Conservation (phyloP, 2,329 filamentous ascomycete genomes). For the Neopestalotiopsis clavispora region DNA sequence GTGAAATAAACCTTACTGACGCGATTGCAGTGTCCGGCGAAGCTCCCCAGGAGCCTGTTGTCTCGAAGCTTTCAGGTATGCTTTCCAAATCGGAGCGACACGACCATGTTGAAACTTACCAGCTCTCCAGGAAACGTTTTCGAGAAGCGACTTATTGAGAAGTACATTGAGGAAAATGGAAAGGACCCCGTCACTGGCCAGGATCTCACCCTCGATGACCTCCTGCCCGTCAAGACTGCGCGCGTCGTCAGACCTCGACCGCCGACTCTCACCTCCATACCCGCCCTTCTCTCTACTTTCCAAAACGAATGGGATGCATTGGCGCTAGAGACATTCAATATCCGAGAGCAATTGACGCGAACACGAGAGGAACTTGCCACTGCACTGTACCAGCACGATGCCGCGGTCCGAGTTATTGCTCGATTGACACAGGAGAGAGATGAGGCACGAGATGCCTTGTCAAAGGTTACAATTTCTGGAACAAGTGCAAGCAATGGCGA, state of each 20-base stretch:
- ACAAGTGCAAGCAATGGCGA: constrained; percentile 71
- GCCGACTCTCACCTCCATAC: constrained; percentile 93
- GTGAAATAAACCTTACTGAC: constrained; percentile 21
- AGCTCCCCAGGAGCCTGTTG: constrained; percentile 91
- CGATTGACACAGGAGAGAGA: constrained; percentile 89
- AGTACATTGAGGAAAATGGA: constrained; percentile 91
- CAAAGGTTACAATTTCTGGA: constrained; percentile 77
- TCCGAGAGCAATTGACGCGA: constrained; percentile 87
- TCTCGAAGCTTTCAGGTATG: constrained; percentile 91
- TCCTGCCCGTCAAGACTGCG: constrained; percentile 84
- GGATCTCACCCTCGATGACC: constrained; percentile 80
- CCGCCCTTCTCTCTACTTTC: constrained; percentile 89
- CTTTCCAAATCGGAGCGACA: constrained; percentile 26
- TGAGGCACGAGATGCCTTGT: constrained; percentile 87
- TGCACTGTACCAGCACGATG: constrained; percentile 95
- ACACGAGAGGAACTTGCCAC: constrained; percentile 93
- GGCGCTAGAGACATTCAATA: constrained; percentile 87
- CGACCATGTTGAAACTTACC: neutral
- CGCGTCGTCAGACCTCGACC: constrained; percentile 87
- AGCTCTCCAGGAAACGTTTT: constrained; percentile 76
- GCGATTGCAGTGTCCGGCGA: constrained; percentile 82
- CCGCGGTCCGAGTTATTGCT: constrained; percentile 93
- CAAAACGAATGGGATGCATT: constrained; percentile 98
- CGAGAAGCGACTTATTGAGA: constrained; percentile 93
- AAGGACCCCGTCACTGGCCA: constrained; percentile 92